A percentile compares a stretch with the other conserved stretches of the same genome.
phyloP scores from a whole-genome alignment of 2,329 filamentous ascomycete species.

The Pleochaeta shiraiana region DNA sequence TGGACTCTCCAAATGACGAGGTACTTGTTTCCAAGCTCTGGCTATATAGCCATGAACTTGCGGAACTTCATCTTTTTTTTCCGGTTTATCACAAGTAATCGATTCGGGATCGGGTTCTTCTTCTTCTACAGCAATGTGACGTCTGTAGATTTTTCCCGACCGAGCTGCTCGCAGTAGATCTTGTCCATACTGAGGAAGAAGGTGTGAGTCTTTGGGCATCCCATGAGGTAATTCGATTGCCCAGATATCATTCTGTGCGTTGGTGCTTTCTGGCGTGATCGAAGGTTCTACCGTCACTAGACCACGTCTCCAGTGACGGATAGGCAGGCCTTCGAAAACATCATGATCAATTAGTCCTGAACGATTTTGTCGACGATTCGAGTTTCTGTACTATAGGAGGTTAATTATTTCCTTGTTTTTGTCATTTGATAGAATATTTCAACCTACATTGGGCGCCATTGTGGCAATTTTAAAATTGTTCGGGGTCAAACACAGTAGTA shows the following conservation, averaged over 20 bases:
- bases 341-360: conserved; percentile 31
- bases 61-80: conserved; percentile 35
- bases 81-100: conserved; percentile 26
- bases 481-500: no score
- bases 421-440: background rate
- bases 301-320: conserved; percentile 73
- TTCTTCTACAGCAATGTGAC: conserved; percentile 35
- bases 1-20: conserved; percentile 32
- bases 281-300: conserved; percentile 45
- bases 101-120: conserved; percentile 32
- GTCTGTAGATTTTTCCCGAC: conserved; percentile 55
- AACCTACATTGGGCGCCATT: conserved; percentile 4
- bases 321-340: conserved; percentile 35
- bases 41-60: conserved; percentile 29
- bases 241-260: conserved; percentile 42
- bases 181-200: conserved; percentile 59
- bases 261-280: conserved; percentile 36
- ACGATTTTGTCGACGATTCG: conserved; percentile 17
- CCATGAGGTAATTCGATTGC: conserved; percentile 50
- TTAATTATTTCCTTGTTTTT: no score
- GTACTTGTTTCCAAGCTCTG: conserved; percentile 38
- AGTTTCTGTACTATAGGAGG: conserved; percentile 13
- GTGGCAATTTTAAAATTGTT: no score
- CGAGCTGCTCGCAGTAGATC: conserved; percentile 64
- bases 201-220: conserved; percentile 69